Evolutionary conservation across 129 eudicot species (phyloP), one percentile per base, ranked within the genome.

Genomic region (Centella asiatica): DNA sequence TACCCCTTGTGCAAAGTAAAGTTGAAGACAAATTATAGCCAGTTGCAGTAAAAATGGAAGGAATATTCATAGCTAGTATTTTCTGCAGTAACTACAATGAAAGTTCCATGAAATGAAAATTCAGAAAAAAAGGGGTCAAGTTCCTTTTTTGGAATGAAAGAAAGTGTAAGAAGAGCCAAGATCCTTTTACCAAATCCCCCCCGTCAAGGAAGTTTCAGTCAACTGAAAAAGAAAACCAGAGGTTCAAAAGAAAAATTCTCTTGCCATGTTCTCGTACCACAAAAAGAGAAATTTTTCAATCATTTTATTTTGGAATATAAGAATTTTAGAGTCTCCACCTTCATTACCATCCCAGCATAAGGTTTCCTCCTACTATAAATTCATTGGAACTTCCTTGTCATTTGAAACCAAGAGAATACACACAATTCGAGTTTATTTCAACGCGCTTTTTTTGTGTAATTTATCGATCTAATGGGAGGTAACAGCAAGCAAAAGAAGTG

Each of bases 401-500:
- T 13, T 42, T 18, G 44, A 34, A 65, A 48, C 69, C 59, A 47
- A 48, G 13, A 64, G 25, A 28, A 8, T 23, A 65, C 47, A 9
- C 20, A 54, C 42, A 37, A 25, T 24, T 23, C 2, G 0, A 4
- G 14, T 47, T 64, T 23, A 24, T 46, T 20, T 25, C 15, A 3
- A 36, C 56, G 3, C 11, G 47, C 23, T 32, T 33, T 48, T 50
- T 8, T 32, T 36, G 20, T 24, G 34, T 7, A 15, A 6, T 23
- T 20, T 36, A 48, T 14, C 3, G 9, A 57, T 22, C 17, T 26
- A 4, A 79, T 79, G 85, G 81, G 74, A 52, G 78, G 78, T 6
- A 75, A 49, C 50, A 70, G 14, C 63, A 62, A 40, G 65, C 77
- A 75, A 49, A 75, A 76, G 63, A 75, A 63, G 46, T 68, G 73